These are phyloP conservation scores for Ambrosiella cleistominuta DNA, from an alignment of 2,329 filamentous ascomycete species.

Conservation along the genomic window DNA sequence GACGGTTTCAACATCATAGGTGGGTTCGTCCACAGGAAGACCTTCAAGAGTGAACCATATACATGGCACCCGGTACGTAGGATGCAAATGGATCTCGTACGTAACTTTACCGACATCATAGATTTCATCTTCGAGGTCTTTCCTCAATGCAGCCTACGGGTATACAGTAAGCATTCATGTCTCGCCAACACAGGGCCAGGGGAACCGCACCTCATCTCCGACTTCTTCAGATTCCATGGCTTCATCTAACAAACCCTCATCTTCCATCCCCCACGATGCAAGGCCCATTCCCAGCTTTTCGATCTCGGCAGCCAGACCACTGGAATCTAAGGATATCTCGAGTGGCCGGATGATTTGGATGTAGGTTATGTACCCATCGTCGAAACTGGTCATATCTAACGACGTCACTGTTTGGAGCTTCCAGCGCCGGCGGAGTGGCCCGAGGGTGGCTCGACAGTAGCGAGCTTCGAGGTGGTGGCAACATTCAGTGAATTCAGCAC, in stretches of 20 bases:
- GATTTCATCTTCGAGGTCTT: background rate
- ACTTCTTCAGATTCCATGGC: slow-evolving; percentile 35
- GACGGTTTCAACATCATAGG: slow-evolving; percentile 48
- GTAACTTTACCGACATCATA: slow-evolving; percentile 33
- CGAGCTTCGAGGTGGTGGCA: slow-evolving; percentile 44
- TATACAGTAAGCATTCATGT: slow-evolving; percentile 13
- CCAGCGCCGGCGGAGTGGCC: slow-evolving; percentile 35
- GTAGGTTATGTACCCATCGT: slow-evolving; percentile 31
- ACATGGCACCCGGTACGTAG: slow-evolving; percentile 57
- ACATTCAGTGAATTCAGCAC: slow-evolving; percentile 45
- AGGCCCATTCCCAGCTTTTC: slow-evolving; percentile 24
- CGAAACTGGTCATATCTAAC: slow-evolving; percentile 27
- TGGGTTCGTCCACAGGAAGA: slow-evolving; percentile 34
- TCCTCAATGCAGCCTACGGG: slow-evolving; percentile 5
- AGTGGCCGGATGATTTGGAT: slow-evolving; percentile 39
- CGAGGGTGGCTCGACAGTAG: slow-evolving; percentile 41
- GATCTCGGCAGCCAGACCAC: slow-evolving; percentile 29
- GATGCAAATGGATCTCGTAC: slow-evolving; percentile 60
- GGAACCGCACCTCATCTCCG: slow-evolving; percentile 28
- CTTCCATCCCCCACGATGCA: background rate
- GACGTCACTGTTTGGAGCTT: slow-evolving; percentile 35
- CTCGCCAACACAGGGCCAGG: background rate
- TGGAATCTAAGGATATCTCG: slow-evolving; percentile 26
- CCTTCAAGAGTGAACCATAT: slow-evolving; percentile 56
- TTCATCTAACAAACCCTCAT: slow-evolving; percentile 21